phyloP scores from a whole-genome alignment of 352 stramenopile genomes.

The Thraustochytrium striatum region DNA sequence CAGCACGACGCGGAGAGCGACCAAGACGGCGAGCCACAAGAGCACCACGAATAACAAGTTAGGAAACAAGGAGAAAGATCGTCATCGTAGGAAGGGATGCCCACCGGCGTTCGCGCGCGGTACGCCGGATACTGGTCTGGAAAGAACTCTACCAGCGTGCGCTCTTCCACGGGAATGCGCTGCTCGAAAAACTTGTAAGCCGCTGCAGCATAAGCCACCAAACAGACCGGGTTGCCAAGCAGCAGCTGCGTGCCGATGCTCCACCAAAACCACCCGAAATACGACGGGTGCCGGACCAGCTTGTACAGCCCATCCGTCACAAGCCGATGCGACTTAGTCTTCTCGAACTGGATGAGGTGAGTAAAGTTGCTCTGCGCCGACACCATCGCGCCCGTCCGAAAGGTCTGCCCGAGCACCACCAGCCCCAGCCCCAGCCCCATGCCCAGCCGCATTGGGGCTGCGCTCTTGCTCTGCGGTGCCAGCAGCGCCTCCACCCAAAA shows the following conservation, averaged over 20 bases:
- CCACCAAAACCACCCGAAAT: constrained; percentile 94
- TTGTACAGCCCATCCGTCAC: constrained; percentile 86
- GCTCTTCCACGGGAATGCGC: constrained; percentile 91
- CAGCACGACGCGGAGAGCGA: no score
- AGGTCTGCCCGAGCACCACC: constrained; percentile 74
- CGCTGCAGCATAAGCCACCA: constrained; percentile 73
- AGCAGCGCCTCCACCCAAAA: constrained; percentile 84
- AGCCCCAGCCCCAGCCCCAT: constrained; percentile 64
- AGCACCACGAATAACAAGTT: no score
- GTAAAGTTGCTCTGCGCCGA: constrained; percentile 89
- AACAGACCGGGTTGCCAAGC: constrained; percentile 80
- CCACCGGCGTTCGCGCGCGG: constrained; percentile 74
- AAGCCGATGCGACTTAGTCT: constrained; percentile 84
- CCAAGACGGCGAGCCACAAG: no score
- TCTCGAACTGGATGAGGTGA: constrained; percentile 87
- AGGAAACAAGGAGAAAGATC: no score
- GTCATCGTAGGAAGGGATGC: no score
- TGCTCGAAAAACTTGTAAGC: constrained; percentile 89
- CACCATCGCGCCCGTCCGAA: constrained; percentile 82
- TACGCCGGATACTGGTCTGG: constrained; percentile 84
- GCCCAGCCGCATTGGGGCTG: constrained; percentile 56
- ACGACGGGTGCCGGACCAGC: constrained; percentile 87
- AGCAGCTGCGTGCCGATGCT: constrained; percentile 88
- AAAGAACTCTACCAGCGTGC: constrained; percentile 80
- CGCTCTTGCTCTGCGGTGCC: constrained; percentile 68